Percentiles rank a stretch among this genome's conserved stretches.
Conservation (phyloP, 148 eudicot genomes). For the Polygonum aviculare region DNA sequence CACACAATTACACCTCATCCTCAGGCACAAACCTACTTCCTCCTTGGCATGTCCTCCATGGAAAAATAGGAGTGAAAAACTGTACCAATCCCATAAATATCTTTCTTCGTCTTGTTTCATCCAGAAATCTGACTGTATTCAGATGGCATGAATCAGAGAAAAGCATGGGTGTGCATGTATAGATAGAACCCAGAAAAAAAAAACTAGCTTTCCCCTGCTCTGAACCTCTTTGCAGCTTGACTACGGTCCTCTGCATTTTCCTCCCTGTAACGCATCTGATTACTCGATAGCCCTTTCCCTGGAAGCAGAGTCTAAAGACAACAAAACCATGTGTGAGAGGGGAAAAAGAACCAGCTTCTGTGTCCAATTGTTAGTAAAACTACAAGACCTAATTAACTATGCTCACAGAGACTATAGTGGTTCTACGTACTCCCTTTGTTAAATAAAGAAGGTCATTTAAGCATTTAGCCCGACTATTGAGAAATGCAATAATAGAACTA, state of each 20-base stretch:
- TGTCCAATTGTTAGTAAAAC: not conserved
- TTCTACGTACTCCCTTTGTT: not conserved
- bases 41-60: not conserved
- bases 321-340: not conserved
- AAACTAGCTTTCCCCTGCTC: constrained; percentile 32
- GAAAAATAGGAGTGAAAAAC: not conserved
- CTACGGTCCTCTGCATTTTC: constrained; percentile 24
- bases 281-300: constrained; percentile 19
- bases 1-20: not conserved
- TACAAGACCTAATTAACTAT: not conserved
- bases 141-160: not conserved
- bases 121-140: not conserved
- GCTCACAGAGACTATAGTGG: not conserved
- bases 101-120: not conserved
- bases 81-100: not conserved
- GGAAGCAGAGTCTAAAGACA: constrained; percentile 29
- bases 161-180: not conserved
- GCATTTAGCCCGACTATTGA: too few relatives aligned
- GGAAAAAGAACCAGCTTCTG: not conserved
- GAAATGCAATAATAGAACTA: not conserved
- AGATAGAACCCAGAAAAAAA: not conserved
- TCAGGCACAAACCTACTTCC: not conserved
- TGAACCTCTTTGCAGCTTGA: constrained; percentile 45
- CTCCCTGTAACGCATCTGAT: constrained; percentile 24
- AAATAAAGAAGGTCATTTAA: too few relatives aligned